Base-by-base conservation (phyloP, 495 filamentous ascomycete species). In the Cudoniella acicularis region DNA sequence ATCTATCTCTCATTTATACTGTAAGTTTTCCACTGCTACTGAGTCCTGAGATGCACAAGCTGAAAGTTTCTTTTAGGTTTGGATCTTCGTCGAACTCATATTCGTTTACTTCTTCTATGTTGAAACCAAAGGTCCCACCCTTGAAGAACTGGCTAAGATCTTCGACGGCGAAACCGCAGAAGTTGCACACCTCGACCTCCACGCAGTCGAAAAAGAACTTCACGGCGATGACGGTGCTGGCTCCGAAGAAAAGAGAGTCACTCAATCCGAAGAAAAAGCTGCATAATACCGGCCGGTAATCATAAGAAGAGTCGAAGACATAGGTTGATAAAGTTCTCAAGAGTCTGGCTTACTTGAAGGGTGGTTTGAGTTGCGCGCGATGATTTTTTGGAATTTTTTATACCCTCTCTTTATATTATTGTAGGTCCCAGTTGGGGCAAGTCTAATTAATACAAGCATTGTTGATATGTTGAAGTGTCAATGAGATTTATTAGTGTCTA, bases 41-140 rank as follows among this genome's bases (percentile, higher is more conserved):
- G n/a, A n/a, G n/a, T n/a, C n/a, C 13, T 2, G 4, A 2, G 8
- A 41, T 10, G 11, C 13, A 3, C 30, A 13, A 0, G 23, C 27
- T 42, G n/a, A n/a, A 42, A 54, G 27, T 8, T 22, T 10, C 43
- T 42, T 16, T 21, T 51, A 46, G n/a, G 9, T 60, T 70, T 86
- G 82, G 79, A 77, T 87, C 68, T 75, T 73, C 54, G 59, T 81
- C 66, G 84, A 87, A 70, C 65, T 86, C 49, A 30, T 65, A 48
- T 81, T 85, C 42, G 81, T 87, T 48, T 87, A 78, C 73, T 81
- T 83, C 73, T 82, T 83, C 73, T 88, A 84, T 63, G 74, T 86
- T 52, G 85, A 88, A 73, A 88, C 84, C 47, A 78, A 77, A 59
- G 82, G 83, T 51, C 79, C 79, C 13, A 83, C 83, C 16, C 77